Evolutionary conservation across 257 asterid species (phyloP), one percentile per base, ranked within the genome.

Genomic region (Solanum tacnaense): DNA sequence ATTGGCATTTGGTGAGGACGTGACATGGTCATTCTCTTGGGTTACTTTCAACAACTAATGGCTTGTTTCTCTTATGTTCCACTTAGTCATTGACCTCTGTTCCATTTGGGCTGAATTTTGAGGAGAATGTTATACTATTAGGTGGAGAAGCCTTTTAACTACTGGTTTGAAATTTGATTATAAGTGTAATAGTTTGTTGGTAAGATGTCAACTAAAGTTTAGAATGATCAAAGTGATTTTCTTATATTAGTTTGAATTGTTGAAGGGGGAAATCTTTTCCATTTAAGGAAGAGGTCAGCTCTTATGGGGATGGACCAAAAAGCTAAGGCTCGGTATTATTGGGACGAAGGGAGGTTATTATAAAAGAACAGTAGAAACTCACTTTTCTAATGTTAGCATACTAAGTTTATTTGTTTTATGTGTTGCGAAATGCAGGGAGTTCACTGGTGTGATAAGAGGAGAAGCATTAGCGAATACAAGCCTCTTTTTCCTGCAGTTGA

Each of bases 361-460:
- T 44, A 44, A 46, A 79, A 46, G 36, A 79, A 44, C 18, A 15
- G 38, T 27, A 79, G 85, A 79, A 79, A 27, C 9, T 79, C 84
- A 39, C 39, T 41, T 44, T 41, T 41, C 21, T 46, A 79, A 27
- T 27, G 67, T 44, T 46, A 78, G 62, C 25, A 79, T 79, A 39
- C 29, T 38, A 44, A 25, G 67, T 46, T 79, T 44, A 79, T 44
- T 82, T 32, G 49, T 49, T 44, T 25, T 87, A 44, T 9, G 49
- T 83, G 32, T 91, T 87, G 9, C 35, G 84, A 56, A 34, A 52
- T 91, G 94, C 95, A 96, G 98, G 98, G 99, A 74, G 95, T 96
- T 87, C 94, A 95, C 88, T 97, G 99, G 98, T 97, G 98, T 87
- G 98, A 97, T 88, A 95, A 94, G 93, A 94, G 99, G 89, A 93